A percentile compares a stretch with the other conserved stretches of the same genome.
Evolutionary conservation across 768 basidiomycete genomes (phyloP).

Genomic region (Rhodosporidiobolus sp.): DNA sequence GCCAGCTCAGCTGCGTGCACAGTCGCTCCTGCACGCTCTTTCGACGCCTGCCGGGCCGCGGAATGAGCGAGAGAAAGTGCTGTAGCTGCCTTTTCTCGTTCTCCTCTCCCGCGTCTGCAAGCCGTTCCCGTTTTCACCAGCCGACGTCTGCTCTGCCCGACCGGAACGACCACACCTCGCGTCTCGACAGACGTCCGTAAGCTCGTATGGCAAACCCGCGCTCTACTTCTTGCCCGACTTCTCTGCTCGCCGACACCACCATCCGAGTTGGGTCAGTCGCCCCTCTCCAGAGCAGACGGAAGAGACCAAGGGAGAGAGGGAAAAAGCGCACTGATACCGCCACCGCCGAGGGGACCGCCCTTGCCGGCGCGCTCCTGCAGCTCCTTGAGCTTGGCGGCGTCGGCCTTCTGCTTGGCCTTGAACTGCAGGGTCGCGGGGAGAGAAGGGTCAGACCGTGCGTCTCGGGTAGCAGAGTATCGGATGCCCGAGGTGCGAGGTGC

Average conservation of each 20-base stretch:
- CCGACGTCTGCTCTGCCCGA: no score
- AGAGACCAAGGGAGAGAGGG: neutral
- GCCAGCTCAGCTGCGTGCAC: no score
- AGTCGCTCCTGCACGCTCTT: no score
- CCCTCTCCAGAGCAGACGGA: neutral
- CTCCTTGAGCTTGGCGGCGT: conserved; percentile 68
- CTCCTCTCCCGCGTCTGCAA: no score
- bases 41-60: no score
- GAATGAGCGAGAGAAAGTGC: no score
- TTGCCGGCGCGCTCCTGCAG: conserved; percentile 66
- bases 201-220: neutral
- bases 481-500: neutral
- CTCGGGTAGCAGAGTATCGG: neutral
- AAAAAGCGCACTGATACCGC: conserved; percentile 59
- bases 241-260: neutral
- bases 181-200: no score
- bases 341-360: conserved; percentile 66
- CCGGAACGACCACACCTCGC: no score
- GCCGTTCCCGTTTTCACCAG: no score
- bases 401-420: conserved; percentile 73
- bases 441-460: conserved; percentile 54
- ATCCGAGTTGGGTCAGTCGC: neutral
- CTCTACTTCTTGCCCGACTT: conserved; percentile 23
- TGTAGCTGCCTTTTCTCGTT: no score
- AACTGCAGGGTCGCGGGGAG: conserved; percentile 52